Conservation (phyloP, 176 grass and related monocot species). For the Paspalum notatum region DNA sequence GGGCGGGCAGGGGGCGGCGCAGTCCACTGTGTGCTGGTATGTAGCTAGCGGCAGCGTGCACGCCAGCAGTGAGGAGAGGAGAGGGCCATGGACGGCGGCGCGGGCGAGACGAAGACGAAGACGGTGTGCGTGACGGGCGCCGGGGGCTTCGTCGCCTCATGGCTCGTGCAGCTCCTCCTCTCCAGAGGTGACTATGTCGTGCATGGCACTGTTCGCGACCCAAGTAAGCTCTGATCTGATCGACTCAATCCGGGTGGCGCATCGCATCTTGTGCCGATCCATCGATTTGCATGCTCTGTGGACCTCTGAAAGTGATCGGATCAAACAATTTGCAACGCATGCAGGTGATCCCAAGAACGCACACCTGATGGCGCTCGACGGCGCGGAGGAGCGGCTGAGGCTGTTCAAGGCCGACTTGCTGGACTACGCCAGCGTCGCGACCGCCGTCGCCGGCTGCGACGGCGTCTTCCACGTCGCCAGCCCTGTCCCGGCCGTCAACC, state of each 20-base stretch:
- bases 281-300: too few relatives aligned
- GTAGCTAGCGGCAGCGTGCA: too few relatives aligned
- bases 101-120: constrained; percentile 27
- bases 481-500: constrained; percentile 57
- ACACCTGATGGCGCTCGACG: constrained; percentile 63
- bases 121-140: constrained; percentile 83
- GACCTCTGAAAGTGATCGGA: too few relatives aligned
- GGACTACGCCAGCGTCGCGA: constrained; percentile 49
- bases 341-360: constrained; percentile 71
- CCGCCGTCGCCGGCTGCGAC: constrained; percentile 60
- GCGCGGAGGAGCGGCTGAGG: constrained; percentile 52
- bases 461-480: constrained; percentile 81
- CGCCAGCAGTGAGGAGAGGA: too few relatives aligned
- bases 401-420: constrained; percentile 68
- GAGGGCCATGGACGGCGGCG: too few relatives aligned
- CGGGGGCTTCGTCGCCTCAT: constrained; percentile 73
- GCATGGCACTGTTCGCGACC: constrained; percentile 74
- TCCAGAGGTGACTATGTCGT: constrained; percentile 55
- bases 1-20: too few relatives aligned
- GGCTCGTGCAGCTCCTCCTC: constrained; percentile 78
- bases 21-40: too few relatives aligned
- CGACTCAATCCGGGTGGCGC: too few relatives aligned
- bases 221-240: constrained; percentile 45
- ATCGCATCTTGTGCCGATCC: not conserved
- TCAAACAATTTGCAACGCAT: not conserved